A percentile compares a stretch with the other conserved stretches of the same genome.
These are phyloP conservation scores for Termitomyces titanicus DNA, from an alignment of 768 basidiomycete genomes.

Conservation along the genomic window DNA sequence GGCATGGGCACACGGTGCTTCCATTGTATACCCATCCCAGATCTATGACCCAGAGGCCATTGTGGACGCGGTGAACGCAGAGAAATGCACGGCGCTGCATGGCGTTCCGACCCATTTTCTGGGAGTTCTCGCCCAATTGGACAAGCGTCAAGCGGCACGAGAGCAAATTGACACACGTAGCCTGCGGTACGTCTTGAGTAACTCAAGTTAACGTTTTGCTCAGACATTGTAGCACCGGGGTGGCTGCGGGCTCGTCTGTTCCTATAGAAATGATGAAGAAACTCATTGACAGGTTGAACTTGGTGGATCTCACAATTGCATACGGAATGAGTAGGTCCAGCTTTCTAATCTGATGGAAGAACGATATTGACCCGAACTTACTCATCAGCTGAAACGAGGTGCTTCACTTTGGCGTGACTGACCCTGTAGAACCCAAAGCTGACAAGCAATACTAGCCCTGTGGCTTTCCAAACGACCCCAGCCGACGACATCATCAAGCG, in stretches of 20 bases:
- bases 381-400: constrained; percentile 68
- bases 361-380: constrained; percentile 1
- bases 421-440: not conserved
- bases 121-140: constrained; percentile 66
- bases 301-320: constrained; percentile 69
- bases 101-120: constrained; percentile 87
- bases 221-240: constrained; percentile 52
- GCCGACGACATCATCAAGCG: constrained; percentile 69
- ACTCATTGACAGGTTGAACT: constrained; percentile 62
- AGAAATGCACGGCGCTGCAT: constrained; percentile 75
- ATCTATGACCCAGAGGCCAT: constrained; percentile 61
- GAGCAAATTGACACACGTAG: constrained; percentile 42
- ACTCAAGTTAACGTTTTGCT: not conserved
- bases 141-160: constrained; percentile 44
- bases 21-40: constrained; percentile 72
- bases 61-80: constrained; percentile 65
- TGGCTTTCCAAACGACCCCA: constrained; percentile 77
- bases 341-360: not conserved
- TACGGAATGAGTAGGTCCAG: constrained; percentile 80
- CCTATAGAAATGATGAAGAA: constrained; percentile 79
- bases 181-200: constrained; percentile 45
- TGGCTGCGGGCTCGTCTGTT: constrained; percentile 76
- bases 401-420: not conserved
- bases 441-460: constrained; percentile 51
- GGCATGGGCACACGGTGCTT: constrained; percentile 70